Percentiles rank a stretch among this genome's conserved stretches.
Evolutionary conservation across 805 yeast species (phyloP).

Genomic region (Grigorovia jiainica): DNA sequence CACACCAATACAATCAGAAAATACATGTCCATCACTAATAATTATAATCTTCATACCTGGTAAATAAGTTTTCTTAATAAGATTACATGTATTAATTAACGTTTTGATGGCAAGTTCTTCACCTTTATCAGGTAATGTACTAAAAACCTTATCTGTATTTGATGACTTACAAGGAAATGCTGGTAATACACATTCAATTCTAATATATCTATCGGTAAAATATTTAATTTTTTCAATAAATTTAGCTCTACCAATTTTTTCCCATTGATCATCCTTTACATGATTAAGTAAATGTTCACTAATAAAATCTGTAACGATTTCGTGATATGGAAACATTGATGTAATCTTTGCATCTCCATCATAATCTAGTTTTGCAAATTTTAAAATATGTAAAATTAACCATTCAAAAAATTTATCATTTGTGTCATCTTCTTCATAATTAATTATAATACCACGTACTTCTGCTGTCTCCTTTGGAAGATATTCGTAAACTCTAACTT

Average conservation of each 20-base stretch:
- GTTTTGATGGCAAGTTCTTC: constrained; percentile 36
- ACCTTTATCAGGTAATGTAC: constrained; percentile 45
- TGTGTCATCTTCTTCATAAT: constrained; percentile 20
- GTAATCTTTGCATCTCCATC: constrained; percentile 11
- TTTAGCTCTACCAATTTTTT: constrained; percentile 33
- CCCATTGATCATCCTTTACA: constrained; percentile 41
- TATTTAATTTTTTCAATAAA: constrained; percentile 37
- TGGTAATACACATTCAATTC: constrained; percentile 49
- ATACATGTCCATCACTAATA: constrained; percentile 58
- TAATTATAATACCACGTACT: constrained; percentile 31
- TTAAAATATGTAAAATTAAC: constrained; percentile 31
- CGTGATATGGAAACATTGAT: constrained; percentile 17
- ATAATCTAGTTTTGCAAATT: constrained; percentile 27
- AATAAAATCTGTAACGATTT: constrained; percentile 34
- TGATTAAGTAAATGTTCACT: constrained; percentile 40
- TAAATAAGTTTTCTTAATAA: constrained; percentile 34
- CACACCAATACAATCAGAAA: constrained; percentile 55
- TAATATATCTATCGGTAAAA: constrained; percentile 39
- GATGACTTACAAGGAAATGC: constrained; percentile 60
- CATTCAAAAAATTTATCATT: constrained; percentile 30
- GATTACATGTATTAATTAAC: constrained; percentile 27
- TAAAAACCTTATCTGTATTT: constrained; percentile 43
- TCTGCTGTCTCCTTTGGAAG: constrained; percentile 24
- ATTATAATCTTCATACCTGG: constrained; percentile 50
- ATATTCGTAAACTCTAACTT: constrained; percentile 29